phyloP scores from a whole-genome alignment of 768 basidiomycete genomes.

The Boletus vermiculosoides region DNA sequence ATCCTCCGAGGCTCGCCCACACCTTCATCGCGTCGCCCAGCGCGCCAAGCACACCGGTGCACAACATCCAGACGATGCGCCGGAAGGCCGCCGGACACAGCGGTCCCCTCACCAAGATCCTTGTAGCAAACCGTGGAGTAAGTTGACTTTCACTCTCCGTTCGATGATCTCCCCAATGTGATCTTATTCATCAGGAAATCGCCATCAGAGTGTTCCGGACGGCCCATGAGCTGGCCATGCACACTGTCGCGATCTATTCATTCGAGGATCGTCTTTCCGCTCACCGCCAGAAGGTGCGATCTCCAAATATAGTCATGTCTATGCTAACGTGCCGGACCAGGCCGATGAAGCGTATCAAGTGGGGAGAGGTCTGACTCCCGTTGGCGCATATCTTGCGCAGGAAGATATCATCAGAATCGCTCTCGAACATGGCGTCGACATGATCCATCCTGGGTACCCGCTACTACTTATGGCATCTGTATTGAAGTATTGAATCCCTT shows the following conservation, averaged over 20 bases:
- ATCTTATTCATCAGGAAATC: constrained; percentile 70
- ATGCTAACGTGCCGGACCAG: constrained; percentile 42
- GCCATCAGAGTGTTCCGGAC: constrained; percentile 98
- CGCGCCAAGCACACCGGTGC: constrained; percentile 80
- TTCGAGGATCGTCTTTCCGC: constrained; percentile 95
- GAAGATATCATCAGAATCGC: constrained; percentile 96
- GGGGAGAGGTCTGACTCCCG: constrained; percentile 93
- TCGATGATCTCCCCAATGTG: constrained; percentile 2
- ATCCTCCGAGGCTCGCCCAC: constrained; percentile 70
- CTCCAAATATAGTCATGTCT: constrained; percentile 35
- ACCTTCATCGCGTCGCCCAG: constrained; percentile 75
- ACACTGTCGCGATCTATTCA: constrained; percentile 98
- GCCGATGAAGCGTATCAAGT: constrained; percentile 99
- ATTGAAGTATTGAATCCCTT: constrained; percentile 7
- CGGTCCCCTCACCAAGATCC: constrained; percentile 86
- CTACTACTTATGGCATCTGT: background rate
- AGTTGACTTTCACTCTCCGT: constrained; percentile 28
- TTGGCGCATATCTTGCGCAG: constrained; percentile 95
- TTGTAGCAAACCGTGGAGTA: constrained; percentile 91
- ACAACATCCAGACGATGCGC: constrained; percentile 89
- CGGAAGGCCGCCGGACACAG: constrained; percentile 88
- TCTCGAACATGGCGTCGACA: constrained; percentile 98
- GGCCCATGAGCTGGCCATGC: constrained; percentile 98
- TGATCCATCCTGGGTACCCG: constrained; percentile 95
- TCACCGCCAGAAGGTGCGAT: constrained; percentile 88